phyloP scores from a whole-genome alignment of 371 early-diverging fungal species.

The Chytridiales sp. region DNA sequence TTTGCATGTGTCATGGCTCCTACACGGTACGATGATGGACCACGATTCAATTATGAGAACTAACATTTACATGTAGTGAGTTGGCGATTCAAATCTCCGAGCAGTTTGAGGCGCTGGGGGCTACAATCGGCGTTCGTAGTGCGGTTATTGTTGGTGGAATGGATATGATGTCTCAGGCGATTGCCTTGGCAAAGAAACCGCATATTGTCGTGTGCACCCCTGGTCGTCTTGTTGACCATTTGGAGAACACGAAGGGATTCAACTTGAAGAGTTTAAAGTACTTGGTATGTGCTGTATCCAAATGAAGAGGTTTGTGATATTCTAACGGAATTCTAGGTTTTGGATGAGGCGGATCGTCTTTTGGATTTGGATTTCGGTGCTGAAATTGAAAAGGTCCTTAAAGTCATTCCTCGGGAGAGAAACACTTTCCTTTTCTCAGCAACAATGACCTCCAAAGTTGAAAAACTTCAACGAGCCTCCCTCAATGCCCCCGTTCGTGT shows the following conservation, averaged over 20 bases:
- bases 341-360: conserved; percentile 98
- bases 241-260: conserved; percentile 97
- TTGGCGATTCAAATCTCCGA: conserved; percentile 94
- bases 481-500: conserved; percentile 89
- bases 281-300: conserved; percentile 58
- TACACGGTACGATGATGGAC: conserved; percentile 67
- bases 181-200: conserved; percentile 91
- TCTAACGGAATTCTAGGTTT: conserved; percentile 50
- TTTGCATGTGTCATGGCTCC: conserved; percentile 97
- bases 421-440: conserved; percentile 91
- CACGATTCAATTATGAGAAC: neutral
- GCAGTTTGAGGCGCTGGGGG: conserved; percentile 89
- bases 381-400: conserved; percentile 91
- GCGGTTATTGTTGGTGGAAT: conserved; percentile 97
- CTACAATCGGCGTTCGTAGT: conserved; percentile 88
- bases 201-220: conserved; percentile 97
- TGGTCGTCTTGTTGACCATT: conserved; percentile 95
- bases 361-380: conserved; percentile 97
- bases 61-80: conserved; percentile 61
- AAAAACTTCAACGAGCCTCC: conserved; percentile 91
- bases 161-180: conserved; percentile 94
- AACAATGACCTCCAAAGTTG: conserved; percentile 96
- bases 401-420: conserved; percentile 89
- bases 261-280: conserved; percentile 82
- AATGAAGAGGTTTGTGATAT: neutral